These are phyloP conservation scores for Artomyces pyxidatus DNA, from an alignment of 768 basidiomycete genomes.

Conservation along the genomic window DNA sequence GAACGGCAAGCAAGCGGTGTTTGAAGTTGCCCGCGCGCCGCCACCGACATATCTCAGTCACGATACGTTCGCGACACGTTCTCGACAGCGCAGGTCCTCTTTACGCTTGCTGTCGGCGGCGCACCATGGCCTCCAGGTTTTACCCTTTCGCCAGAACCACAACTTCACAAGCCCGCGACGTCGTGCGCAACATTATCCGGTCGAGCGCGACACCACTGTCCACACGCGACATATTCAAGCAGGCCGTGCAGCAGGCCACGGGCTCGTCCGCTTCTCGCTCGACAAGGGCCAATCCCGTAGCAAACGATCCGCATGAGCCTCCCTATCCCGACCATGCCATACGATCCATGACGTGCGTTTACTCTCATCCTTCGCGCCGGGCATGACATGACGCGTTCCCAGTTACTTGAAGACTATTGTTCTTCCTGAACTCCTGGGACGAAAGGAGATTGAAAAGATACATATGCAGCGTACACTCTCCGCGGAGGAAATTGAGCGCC, in stretches of 20 bases:
- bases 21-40: background rate
- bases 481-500: constrained; percentile 20
- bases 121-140: background rate
- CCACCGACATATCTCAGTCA: background rate
- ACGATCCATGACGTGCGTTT: constrained; percentile 43
- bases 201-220: constrained; percentile 17
- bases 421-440: constrained; percentile 37
- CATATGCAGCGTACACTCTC: constrained; percentile 25
- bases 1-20: background rate
- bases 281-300: constrained; percentile 8
- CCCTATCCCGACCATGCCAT: constrained; percentile 40
- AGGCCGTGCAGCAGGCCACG: constrained; percentile 16
- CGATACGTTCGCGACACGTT: background rate
- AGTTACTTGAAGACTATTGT: constrained; percentile 52
- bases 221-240: constrained; percentile 22
- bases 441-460: constrained; percentile 36
- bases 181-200: constrained; percentile 19
- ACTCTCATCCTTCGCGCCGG: background rate
- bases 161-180: constrained; percentile 14
- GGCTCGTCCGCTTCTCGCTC: background rate
- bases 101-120: background rate
- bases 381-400: background rate
- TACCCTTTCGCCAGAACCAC: constrained; percentile 5
- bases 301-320: constrained; percentile 21
- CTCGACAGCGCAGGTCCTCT: background rate